These are phyloP conservation scores for Suhomyces taliae DNA, from an alignment of 1,139 yeast species.

Conservation along the genomic window DNA sequence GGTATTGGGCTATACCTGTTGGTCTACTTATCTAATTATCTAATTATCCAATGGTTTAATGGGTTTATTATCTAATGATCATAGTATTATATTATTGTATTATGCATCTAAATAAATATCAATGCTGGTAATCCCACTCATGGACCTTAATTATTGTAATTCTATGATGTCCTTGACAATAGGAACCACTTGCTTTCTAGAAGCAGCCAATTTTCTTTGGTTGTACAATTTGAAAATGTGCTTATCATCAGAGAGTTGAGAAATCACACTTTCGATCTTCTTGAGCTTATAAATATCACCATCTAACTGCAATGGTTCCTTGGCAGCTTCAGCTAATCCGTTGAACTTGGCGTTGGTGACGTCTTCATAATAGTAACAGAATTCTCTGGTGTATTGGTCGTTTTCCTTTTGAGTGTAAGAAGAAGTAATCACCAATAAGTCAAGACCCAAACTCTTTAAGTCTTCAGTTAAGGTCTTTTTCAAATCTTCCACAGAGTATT, in stretches of 20 bases:
- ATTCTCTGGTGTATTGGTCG: slow-evolving; percentile 55
- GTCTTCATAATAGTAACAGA: slow-evolving; percentile 40
- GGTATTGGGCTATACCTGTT: too few relatives aligned
- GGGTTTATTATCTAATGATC: too few relatives aligned
- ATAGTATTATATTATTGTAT: too few relatives aligned
- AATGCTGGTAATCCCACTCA: too few relatives aligned
- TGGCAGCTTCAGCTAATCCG: slow-evolving; percentile 26
- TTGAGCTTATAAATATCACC: slow-evolving; percentile 13
- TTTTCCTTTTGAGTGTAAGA: slow-evolving; percentile 49
- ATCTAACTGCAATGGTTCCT: slow-evolving; percentile 17
- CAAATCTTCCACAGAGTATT: slow-evolving; percentile 34
- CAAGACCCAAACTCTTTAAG: slow-evolving; percentile 43
- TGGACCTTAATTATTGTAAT: background rate
- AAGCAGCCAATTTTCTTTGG: slow-evolving; percentile 60
- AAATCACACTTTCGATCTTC: slow-evolving; percentile 6
- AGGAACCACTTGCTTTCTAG: slow-evolving; percentile 89
- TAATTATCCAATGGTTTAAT: too few relatives aligned
- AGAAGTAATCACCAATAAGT: slow-evolving; percentile 61
- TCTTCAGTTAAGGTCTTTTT: slow-evolving; percentile 36
- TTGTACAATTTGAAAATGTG: slow-evolving; percentile 33
- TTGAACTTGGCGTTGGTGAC: slow-evolving; percentile 18
- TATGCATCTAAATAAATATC: too few relatives aligned
- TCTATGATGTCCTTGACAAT: slow-evolving; percentile 34
- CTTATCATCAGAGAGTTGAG: slow-evolving; percentile 1
- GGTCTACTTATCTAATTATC: too few relatives aligned